Evolutionary conservation across 139 green algal genomes (phyloP).

Genomic region (Eudorina sp.): DNA sequence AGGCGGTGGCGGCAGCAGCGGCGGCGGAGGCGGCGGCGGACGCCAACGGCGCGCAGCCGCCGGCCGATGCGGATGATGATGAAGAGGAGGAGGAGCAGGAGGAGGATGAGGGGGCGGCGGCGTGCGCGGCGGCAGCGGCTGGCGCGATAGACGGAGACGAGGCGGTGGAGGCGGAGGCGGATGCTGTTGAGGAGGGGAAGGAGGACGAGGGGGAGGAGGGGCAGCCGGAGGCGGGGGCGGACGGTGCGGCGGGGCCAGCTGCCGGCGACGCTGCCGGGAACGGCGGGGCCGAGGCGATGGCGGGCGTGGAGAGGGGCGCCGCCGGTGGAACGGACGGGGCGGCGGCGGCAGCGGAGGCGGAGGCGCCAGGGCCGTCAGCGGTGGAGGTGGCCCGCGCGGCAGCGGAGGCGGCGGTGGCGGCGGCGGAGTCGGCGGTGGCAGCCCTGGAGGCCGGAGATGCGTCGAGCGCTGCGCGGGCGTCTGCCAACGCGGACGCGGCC

Average conservation of each 20-base stretch:
- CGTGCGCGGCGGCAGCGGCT: not conserved
- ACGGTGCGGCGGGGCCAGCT: not conserved
- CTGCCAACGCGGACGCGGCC: not conserved
- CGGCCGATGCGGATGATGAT: not conserved
- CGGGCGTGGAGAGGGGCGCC: not conserved
- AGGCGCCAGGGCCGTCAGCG: not conserved
- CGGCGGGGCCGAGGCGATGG: not conserved
- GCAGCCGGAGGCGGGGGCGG: not conserved
- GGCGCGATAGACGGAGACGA: no score
- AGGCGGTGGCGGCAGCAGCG: not conserved
- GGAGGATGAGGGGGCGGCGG: not conserved
- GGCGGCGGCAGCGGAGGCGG: not conserved
- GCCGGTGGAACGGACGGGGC: not conserved
- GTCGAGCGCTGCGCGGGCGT: not conserved
- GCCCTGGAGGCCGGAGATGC: not conserved
- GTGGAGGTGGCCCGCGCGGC: not conserved
- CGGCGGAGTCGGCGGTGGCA: conserved; percentile 24
- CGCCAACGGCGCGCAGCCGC: not conserved
- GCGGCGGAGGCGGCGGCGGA: not conserved
- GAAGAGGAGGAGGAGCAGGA: not conserved
- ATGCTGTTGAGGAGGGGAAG: not conserved
- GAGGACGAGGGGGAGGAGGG: no score
- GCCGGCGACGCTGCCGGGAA: not conserved
- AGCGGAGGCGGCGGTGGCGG: conserved; percentile 20
- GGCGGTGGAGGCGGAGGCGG: not conserved